Percentiles rank a stretch among this genome's conserved stretches.
phyloP scores from a whole-genome alignment of 73 alveolate species.

The Paramecium primaurelia region DNA sequence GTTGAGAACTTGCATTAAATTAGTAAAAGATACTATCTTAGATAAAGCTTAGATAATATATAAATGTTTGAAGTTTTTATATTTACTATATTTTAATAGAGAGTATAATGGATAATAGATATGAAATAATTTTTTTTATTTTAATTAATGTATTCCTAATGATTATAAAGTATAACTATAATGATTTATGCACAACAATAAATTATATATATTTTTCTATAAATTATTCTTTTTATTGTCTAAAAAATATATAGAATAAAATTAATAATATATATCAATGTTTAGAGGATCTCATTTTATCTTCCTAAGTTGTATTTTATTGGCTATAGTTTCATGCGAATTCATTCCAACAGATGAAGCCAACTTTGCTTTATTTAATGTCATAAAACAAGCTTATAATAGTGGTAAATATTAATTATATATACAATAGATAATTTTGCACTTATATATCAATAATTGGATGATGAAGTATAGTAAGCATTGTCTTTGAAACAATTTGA shows the following conservation, averaged over 20 bases:
- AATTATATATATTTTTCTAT: not conserved
- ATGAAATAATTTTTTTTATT: not conserved
- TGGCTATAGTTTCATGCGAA: not conserved
- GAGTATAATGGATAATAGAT: no score
- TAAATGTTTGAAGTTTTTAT: no score
- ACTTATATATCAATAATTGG: not conserved
- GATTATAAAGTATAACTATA: not conserved
- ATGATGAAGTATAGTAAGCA: not conserved
- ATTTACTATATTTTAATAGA: no score
- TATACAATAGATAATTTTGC: not conserved
- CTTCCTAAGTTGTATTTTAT: not conserved
- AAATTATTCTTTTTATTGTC: not conserved
- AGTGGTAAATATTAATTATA: not conserved
- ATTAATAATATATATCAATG: not conserved
- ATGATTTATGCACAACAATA: not conserved
- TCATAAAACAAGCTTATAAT: constrained; percentile 4
- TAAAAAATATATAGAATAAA: not conserved
- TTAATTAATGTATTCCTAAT: not conserved
- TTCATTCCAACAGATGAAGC: constrained; percentile 12
- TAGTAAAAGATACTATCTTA: no score
- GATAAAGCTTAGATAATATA: no score
- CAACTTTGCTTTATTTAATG: not conserved
- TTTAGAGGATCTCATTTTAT: not conserved
- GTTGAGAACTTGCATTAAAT: no score
- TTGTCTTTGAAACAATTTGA: not conserved